phyloP scores from a whole-genome alignment of 2,329 filamentous ascomycete genomes.

The Nigrospora osmanthi region DNA sequence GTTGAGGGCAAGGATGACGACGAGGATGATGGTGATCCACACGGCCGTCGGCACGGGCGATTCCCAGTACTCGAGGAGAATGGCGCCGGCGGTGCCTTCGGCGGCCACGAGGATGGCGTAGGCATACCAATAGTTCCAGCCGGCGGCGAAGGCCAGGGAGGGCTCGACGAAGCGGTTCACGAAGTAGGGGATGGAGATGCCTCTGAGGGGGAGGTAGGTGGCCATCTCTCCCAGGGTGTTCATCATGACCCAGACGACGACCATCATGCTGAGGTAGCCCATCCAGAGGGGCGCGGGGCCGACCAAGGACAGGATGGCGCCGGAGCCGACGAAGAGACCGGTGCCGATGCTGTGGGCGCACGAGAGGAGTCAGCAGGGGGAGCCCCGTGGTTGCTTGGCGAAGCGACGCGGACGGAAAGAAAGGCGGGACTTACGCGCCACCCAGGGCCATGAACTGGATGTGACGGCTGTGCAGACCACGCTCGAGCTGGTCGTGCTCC shows the following conservation, averaged over 20 bases:
- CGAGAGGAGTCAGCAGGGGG: background rate
- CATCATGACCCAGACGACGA: conserved; percentile 44
- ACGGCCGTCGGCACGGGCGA: conserved; percentile 41
- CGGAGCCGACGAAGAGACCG: conserved; percentile 56
- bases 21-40: conserved; percentile 51
- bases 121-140: conserved; percentile 57
- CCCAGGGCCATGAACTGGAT: conserved; percentile 2
- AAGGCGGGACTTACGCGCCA: background rate
- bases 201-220: conserved; percentile 45
- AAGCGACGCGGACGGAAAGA: background rate
- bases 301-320: conserved; percentile 43
- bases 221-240: conserved; percentile 45
- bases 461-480: conserved; percentile 1
- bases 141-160: conserved; percentile 47
- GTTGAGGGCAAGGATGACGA: conserved; percentile 47
- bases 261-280: conserved; percentile 53
- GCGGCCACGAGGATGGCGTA: conserved; percentile 51
- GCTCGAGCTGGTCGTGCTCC: conserved; percentile 1
- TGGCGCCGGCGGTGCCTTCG: conserved; percentile 48
- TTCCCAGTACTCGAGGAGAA: conserved; percentile 55
- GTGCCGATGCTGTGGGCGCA: conserved; percentile 44
- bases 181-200: conserved; percentile 50
- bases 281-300: conserved; percentile 64
- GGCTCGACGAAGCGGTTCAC: conserved; percentile 47
- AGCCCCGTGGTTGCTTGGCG: background rate